These are phyloP conservation scores for Taphrina wiesneri DNA, from an alignment of 1,139 yeast species.

Conservation along the genomic window DNA sequence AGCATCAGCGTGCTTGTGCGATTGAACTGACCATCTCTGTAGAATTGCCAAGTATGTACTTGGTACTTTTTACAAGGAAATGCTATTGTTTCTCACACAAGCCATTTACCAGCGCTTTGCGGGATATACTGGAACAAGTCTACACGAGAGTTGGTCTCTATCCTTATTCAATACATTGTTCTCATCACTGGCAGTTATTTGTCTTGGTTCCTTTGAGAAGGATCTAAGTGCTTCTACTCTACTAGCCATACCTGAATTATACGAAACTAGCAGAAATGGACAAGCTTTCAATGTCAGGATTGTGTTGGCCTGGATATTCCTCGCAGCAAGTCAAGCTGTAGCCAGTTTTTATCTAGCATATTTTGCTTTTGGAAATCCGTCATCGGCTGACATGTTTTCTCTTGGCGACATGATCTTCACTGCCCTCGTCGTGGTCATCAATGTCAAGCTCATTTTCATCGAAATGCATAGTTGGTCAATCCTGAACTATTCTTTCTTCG, in stretches of 20 bases:
- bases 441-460: constrained; percentile 72
- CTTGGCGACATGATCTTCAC: constrained; percentile 75
- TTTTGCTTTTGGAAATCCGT: constrained; percentile 65
- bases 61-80: constrained; percentile 92
- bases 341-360: constrained; percentile 54
- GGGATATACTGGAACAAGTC: constrained; percentile 86
- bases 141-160: constrained; percentile 93
- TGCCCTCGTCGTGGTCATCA: constrained; percentile 68
- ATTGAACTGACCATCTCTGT: not conserved
- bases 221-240: constrained; percentile 87
- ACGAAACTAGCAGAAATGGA: constrained; percentile 68
- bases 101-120: constrained; percentile 83
- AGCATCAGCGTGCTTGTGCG: not conserved
- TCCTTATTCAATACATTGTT: constrained; percentile 96
- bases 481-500: constrained; percentile 66
- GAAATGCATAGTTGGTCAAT: constrained; percentile 83
- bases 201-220: constrained; percentile 93
- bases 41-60: constrained; percentile 88
- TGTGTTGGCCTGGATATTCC: constrained; percentile 74
- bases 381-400: constrained; percentile 57
- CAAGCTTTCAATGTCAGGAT: constrained; percentile 70
- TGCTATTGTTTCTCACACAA: constrained; percentile 84
- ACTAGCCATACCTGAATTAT: constrained; percentile 87
- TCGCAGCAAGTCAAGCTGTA: constrained; percentile 78
- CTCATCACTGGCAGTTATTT: constrained; percentile 86